Evolutionary conservation across 192 early-diverging fungal species (phyloP), one percentile per base, ranked within the genome.

Genomic region (Coemansia sp.): DNA sequence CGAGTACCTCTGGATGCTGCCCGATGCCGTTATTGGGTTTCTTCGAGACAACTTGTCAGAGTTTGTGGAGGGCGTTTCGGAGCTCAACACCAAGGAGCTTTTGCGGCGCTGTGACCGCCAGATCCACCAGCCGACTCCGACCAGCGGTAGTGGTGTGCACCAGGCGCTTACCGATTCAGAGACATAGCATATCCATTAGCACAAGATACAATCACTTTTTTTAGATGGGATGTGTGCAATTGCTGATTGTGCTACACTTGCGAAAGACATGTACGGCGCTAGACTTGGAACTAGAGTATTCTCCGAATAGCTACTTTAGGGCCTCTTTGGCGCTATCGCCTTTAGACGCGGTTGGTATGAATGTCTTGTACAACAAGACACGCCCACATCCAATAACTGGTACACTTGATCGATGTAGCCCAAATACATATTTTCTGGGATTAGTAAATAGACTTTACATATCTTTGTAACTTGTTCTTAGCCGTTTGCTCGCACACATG

Each of bases 1-100:
- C 46, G 87, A 88, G 52, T 71, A 73, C 9, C 82, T 90, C 56
- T 89, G 88, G 69, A 70, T 84, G 60, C 83, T 91, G 19, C 67
- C 76, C n/a, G 77, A 80, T 38, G 60, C 65, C 0, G 69, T 70
- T 8, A 74, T 77, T 39, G 58, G 62, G 10, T 78, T 78, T 11
- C 35, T 82, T 21, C 52, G 71, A 8, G 71, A 82, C 38, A 72
- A 76, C 39, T 62, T 68, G 54, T 59, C 68, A 2, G 74, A 71
- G 50, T 62, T 82, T 48, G 63, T 55, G 52, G 80, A 82, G 27
- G 60, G 60, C 37, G 65, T 63, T 0, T 58, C 62, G 4, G 70
- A 72, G 41, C 74, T 82, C 39, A 82, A 76, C 37, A 77, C 80
- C 0, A 82, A 82, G 55, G 80, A 82, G 61, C 53, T 82, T 39